A percentile compares a stretch with the other conserved stretches of the same genome.
Evolutionary conservation across 768 basidiomycete genomes (phyloP).

Genomic region (Russula dissimulans): DNA sequence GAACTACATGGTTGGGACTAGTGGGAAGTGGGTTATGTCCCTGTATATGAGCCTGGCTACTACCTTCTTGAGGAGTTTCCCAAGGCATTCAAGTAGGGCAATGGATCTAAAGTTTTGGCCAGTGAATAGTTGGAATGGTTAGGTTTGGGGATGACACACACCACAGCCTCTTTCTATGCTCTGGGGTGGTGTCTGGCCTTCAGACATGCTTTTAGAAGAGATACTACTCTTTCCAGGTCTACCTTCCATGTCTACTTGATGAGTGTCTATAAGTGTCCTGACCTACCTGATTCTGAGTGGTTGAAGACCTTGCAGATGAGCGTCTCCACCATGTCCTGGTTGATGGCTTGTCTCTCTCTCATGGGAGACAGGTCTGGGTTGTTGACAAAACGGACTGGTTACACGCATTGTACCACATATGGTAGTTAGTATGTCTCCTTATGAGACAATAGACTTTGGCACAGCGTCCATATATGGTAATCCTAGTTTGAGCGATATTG

Average conservation of each 20-base stretch:
- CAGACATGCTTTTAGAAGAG: neutral
- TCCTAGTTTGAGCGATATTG: too few species aligned
- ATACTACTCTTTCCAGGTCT: neutral
- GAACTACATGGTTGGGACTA: neutral
- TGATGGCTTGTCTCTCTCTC: neutral
- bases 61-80: neutral
- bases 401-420: too few species aligned
- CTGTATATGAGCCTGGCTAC: neutral
- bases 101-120: neutral
- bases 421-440: too few species aligned
- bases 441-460: too few species aligned
- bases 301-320: neutral
- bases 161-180: neutral
- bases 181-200: neutral
- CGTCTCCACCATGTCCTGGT: neutral
- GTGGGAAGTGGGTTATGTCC: neutral
- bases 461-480: too few species aligned
- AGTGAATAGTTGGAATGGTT: neutral
- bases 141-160: neutral
- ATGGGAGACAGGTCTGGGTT: neutral
- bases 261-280: neutral
- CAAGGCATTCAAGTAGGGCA: neutral
- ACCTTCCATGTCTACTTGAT: neutral
- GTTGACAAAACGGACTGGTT: too few species aligned
- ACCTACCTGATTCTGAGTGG: neutral